A percentile compares a stretch with the other conserved stretches of the same genome.
Conservation (phyloP, 352 stramenopile genomes). For the Phytophthora sp. region DNA sequence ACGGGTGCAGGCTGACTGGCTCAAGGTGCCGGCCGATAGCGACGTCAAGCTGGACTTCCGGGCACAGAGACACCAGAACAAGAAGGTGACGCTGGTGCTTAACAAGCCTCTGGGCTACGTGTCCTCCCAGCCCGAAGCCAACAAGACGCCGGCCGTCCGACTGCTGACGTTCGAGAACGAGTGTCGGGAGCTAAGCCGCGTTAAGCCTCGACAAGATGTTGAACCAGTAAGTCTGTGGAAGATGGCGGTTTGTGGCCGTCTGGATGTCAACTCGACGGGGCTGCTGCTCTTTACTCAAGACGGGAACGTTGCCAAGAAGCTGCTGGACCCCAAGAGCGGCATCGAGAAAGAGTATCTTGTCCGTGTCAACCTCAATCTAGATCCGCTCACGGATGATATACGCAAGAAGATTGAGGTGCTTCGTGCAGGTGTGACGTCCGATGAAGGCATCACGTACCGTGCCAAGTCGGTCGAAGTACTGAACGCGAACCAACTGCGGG, state of each 20-base stretch:
- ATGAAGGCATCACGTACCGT: slow-evolving; percentile 68
- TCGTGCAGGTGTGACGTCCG: slow-evolving; percentile 57
- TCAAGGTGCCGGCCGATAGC: slow-evolving; percentile 66
- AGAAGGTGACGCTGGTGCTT: slow-evolving; percentile 82
- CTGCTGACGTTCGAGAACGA: slow-evolving; percentile 82
- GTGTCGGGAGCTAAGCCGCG: slow-evolving; percentile 64
- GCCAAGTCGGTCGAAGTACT: slow-evolving; percentile 82
- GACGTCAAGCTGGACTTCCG: slow-evolving; percentile 65
- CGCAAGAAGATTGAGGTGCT: slow-evolving; percentile 46
- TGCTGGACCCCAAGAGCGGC: slow-evolving; percentile 71
- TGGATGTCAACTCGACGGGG: slow-evolving; percentile 87
- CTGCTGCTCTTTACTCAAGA: slow-evolving; percentile 87
- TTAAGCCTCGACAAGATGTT: slow-evolving; percentile 38
- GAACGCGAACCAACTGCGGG: slow-evolving; percentile 82
- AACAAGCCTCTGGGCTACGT: slow-evolving; percentile 88
- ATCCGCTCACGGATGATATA: slow-evolving; percentile 43
- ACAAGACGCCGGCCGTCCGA: slow-evolving; percentile 73
- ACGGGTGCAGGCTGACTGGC: slow-evolving; percentile 64
- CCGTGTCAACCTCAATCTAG: slow-evolving; percentile 64
- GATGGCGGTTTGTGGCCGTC: slow-evolving; percentile 81
- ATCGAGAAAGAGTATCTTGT: slow-evolving; percentile 90
- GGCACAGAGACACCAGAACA: slow-evolving; percentile 73
- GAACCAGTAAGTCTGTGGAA: slow-evolving; percentile 76
- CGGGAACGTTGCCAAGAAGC: slow-evolving; percentile 72
- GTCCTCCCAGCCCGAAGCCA: slow-evolving; percentile 76